phyloP scores from a whole-genome alignment of 129 eudicot genomes.

The Cynara cardunculus region DNA sequence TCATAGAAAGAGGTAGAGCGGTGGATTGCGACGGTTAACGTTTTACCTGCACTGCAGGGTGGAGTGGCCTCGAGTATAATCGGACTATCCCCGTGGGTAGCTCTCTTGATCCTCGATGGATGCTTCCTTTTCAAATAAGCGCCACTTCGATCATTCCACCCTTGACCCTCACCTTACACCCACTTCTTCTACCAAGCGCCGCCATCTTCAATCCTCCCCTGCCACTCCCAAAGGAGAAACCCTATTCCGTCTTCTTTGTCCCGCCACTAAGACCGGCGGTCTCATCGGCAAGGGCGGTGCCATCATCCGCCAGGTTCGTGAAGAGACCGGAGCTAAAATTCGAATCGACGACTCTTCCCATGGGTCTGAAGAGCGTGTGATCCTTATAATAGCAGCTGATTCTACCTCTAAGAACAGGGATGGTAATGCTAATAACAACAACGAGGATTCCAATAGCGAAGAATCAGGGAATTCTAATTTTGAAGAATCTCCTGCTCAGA shows the following conservation, averaged over 20 bases:
- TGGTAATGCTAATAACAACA: background rate
- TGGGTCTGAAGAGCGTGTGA: constrained; percentile 50
- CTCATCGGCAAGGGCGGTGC: constrained; percentile 57
- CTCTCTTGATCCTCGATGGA: constrained; percentile 13
- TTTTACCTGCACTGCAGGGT: background rate
- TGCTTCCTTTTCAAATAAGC: constrained; percentile 27
- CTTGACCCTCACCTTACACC: constrained; percentile 18
- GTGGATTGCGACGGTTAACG: too few relatives aligned
- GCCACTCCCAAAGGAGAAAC: constrained; percentile 35
- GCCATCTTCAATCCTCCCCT: constrained; percentile 32
- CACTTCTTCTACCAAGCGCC: constrained; percentile 31
- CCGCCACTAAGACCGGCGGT: constrained; percentile 47
- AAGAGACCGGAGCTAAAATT: constrained; percentile 54
- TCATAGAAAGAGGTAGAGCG: too few relatives aligned
- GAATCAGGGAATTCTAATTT: background rate
- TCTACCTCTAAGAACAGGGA: constrained; percentile 24
- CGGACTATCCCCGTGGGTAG: background rate
- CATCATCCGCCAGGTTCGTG: constrained; percentile 43
- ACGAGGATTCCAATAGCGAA: constrained; percentile 1
- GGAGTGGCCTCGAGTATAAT: background rate
- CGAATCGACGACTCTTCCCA: constrained; percentile 42
- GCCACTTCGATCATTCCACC: constrained; percentile 26
- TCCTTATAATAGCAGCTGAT: constrained; percentile 30
- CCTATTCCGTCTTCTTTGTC: constrained; percentile 49
- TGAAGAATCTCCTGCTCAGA: constrained; percentile 42